Base-by-base conservation (phyloP, 495 filamentous ascomycete genomes). In the Lophium mytilinum region DNA sequence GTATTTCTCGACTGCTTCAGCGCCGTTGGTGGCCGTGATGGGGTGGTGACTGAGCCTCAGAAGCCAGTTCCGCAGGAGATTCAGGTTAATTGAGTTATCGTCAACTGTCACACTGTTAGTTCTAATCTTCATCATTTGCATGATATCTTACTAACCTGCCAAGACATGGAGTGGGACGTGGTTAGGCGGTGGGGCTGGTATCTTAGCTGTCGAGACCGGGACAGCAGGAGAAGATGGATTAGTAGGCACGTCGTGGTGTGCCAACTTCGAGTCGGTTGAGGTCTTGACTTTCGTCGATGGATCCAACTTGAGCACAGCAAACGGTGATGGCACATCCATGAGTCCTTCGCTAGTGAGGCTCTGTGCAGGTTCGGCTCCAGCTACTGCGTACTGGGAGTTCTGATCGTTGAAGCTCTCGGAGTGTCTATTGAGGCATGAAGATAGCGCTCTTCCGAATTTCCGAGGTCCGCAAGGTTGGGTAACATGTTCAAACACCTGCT, bases 21-120 rank as follows among this genome's bases (percentile, higher is more conserved):
- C 72, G 4, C 84, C 84, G 52, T 86, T 81, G 19, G 69, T 66
- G 0, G 84, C 83, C 7, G 76, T 79, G 6, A 73, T 71, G 51
- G 75, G 79, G 18, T 62, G 68, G 50, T 75, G 76, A 11, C 72
- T 69, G 1, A 78, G 73, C 54, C 80, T 83, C 36, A 71, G 72
- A 74, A 87, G 78, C 56, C 83, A 83, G 0, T 81, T 81, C 8
- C 5, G 36, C 24, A 64, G 49, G 47, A 76, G 69, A 56, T 80
- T 83, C 36, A 88, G 77, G 59, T 90, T 90, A 62, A 90, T 88
- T 3, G 76, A 72, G 65, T 90, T 90, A 62, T 90, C 86, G 56
- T 90, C 86, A 0, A 89, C 86, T 0, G 88, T 76, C 0, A 89
- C 76, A 5, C 88, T 73, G 35, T 58, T 30, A 30, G 24, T 30